Evolutionary conservation across 495 filamentous ascomycete species (phyloP), one percentile per base, ranked within the genome.

Genomic region (Penicillium silybi): DNA sequence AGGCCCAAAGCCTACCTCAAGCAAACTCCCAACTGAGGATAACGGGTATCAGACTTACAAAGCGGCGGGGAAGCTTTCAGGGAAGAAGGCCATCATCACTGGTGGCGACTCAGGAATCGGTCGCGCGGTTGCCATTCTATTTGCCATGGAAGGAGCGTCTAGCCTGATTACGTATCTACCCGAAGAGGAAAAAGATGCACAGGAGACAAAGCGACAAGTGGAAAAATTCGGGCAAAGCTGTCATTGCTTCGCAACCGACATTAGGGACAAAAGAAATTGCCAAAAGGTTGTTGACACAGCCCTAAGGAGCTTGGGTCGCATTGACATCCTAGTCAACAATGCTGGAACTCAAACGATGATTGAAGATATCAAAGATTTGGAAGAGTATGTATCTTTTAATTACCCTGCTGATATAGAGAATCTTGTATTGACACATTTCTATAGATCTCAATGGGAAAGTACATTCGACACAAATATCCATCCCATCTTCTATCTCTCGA

Each of bases 41-140:
- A 82, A 82, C 45, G 84, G 85, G 13, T 88, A 84, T 67, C 82
- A 88, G 57, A 81, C 77, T 46, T 93, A 93, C 72, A 84, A 84
- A 67, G 81, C 89, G 11, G 87, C 90, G 10, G 85, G 84, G 34
- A 95, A 95, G 70, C 78, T 93, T 2, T 59, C 73, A 50, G 85
- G 81, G 53, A 88, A 87, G 66, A 85, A 82, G 19, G 88, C 88
- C 19, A 68, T 93, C 29, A 93, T 93, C 57, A 92, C 88, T 1
- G 88, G 89, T 15, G 90, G 89, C 13, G 89, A 93, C 63, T 86
- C 81, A 6, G 88, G 89, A 15, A 93, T 93, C 58, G 88, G 90
- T 15, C 85, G 88, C 7, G 85, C 89, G 0, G 80, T 85, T 15
- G 87, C 89, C 0, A 82, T 92, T 15, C 74, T 95, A 0, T 92